Base-by-base conservation (phyloP, 2,329 filamentous ascomycete species). In the Fusarium bulbicola region DNA sequence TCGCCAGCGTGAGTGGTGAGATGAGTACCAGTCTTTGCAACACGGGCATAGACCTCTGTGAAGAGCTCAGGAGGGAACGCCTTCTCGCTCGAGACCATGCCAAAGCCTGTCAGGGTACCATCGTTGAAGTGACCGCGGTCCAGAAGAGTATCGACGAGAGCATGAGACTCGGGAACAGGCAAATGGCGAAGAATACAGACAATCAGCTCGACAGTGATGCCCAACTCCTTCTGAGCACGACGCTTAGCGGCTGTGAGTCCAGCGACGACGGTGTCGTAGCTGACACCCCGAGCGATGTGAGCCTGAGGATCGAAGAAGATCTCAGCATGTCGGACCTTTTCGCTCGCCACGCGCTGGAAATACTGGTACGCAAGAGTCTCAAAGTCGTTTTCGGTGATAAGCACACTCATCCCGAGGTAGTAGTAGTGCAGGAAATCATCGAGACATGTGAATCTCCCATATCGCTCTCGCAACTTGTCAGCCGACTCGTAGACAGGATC, bases 221-320 rank as follows among this genome's bases (percentile, higher is more conserved):
- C 89, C 37, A 93, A 84, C 66, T 93, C 89, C 53, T 79, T 80
- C 76, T 89, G 84, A 3, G 92, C 92, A 28, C 89, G 86, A 60
- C 82, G 78, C 74, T 90, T 87, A 4, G 91, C 93, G 3, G 85
- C 84, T 1, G 82, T 83, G 75, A 94, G 90, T 6, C 93, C 93
- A 7, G 81, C 79, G 7, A 94, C 85, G 28, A 95, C 87, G 5
- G 88, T 91, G 21, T 86, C 83, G 78, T 93, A 92, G 13, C 85
- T 74, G 7, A 95, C 82, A 10, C 91, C 91, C 24, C 92, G 87
- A 18, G 82, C 83, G 9, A 89, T 87, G 80, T 95, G 93, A 3
- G 91, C 92, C 81, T 95, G 92, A 4, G 93, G 92, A 79, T 95
- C 93, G 82, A 95, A 95, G 83, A 94, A 95, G 72, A 94, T 87